phyloP scores from a whole-genome alignment of 768 basidiomycete genomes.

The Podaxis sp. region DNA sequence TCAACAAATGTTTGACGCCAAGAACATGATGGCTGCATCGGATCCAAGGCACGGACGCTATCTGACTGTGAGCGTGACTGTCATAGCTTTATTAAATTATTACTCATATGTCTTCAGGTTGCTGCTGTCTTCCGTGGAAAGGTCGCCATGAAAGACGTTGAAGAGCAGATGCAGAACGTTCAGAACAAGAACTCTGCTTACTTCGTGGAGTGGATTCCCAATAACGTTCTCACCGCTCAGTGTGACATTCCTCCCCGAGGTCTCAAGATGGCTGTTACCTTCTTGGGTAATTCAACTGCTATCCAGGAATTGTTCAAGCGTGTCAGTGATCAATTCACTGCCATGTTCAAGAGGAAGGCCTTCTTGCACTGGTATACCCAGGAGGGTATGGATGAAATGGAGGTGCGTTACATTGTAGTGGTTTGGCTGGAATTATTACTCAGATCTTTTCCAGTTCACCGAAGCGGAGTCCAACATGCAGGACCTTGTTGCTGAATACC shows the following conservation, averaged over 20 bases:
- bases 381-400: slow-evolving; percentile 99
- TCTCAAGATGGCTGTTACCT: slow-evolving; percentile 95
- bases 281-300: slow-evolving; percentile 95
- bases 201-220: slow-evolving; percentile 99
- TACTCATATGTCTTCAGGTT: slow-evolving; percentile 42
- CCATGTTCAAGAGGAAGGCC: slow-evolving; percentile 99
- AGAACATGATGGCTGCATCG: slow-evolving; percentile 99
- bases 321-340: slow-evolving; percentile 96
- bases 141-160: slow-evolving; percentile 99
- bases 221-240: slow-evolving; percentile 97
- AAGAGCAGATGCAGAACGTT: slow-evolving; percentile 98
- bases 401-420: slow-evolving; percentile 40
- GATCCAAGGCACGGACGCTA: slow-evolving; percentile 97
- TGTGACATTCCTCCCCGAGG: slow-evolving; percentile 97
- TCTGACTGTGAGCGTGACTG: slow-evolving; percentile 67
- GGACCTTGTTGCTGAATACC: slow-evolving; percentile 96
- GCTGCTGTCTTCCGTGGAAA: slow-evolving; percentile 99
- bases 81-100: not conserved
- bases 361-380: slow-evolving; percentile 99
- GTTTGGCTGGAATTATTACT: not conserved
- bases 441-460: slow-evolving; percentile 61
- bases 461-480: slow-evolving; percentile 99
- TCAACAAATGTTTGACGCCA: slow-evolving; percentile 99
- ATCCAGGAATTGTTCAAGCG: slow-evolving; percentile 99
- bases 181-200: slow-evolving; percentile 97